Evolutionary conservation across 306 rosid species (phyloP), one percentile per base, ranked within the genome.

Genomic region (Quercus alba): DNA sequence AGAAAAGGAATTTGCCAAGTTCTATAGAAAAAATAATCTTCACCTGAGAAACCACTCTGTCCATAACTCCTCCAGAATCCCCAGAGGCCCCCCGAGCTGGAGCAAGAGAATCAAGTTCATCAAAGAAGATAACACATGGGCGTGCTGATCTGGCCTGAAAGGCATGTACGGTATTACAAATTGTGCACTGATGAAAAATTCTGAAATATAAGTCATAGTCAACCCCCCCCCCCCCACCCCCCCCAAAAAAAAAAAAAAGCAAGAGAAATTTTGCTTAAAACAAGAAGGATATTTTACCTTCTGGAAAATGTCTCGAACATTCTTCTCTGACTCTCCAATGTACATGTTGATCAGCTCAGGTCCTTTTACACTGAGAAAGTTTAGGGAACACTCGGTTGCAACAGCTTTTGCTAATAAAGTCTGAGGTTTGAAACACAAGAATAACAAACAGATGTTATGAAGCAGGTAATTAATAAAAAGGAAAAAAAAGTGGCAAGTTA

Each of bases 41-140:
- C 83, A 93, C 99, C 98, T 95, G 99, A 73, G 98, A 93, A 89
- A 95, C 99, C 75, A 95, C 99, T 86, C 99, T 79, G 82, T 91
- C 99, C 98, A 93, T 93, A 76, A 95, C 99, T 75, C 96, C 98
- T 66, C 98, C 97, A 64, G 99, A 93, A 85, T 95, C 99, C 63
- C 98, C 98, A 1, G 99, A 95, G 67, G 96, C 94, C 73, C 99
- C 99, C 20, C 97, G 87, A 56, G 99, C 98, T 78, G 99, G 97
- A 81, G 99, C 99, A 85, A 93, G 97, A 83, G 99, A 95, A 82
- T 91, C 98, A 74, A 95, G 93, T 80, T 95, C 99, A 81, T 95
- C 98, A 35, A 93, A 95, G 87, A 95, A 93, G 83, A 95, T 91
- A 75, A 95, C 99, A 84, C 98, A 93, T 28, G 99, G 99, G 57